A percentile compares a stretch with the other conserved stretches of the same genome.
Conservation (phyloP, 225 moss, liverwort and hornwort genomes). For the Asterella californica region DNA sequence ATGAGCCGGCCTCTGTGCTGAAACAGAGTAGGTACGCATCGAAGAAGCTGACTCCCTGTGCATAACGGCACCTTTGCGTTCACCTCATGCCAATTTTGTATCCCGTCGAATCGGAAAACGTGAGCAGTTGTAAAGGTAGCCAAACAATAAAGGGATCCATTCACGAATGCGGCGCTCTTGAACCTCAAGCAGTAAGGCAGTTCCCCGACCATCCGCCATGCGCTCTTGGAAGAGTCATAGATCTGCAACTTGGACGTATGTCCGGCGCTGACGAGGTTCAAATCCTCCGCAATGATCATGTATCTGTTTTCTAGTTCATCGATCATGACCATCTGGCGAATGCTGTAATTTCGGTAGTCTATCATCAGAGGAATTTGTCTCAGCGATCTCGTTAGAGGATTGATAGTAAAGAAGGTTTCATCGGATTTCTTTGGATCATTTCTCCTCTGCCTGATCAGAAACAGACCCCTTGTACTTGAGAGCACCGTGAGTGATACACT, state of each 20-base stretch:
- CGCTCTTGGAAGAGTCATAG: conserved; percentile 7
- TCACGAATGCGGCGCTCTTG: conserved; percentile 16
- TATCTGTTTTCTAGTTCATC: conserved; percentile 16
- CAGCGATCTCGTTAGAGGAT: conserved; percentile 19
- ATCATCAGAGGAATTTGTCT: conserved; percentile 14
- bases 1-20: conserved; percentile 16
- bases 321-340: conserved; percentile 25
- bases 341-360: conserved; percentile 8
- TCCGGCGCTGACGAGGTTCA: conserved; percentile 19
- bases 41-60: conserved; percentile 21
- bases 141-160: conserved; percentile 12
- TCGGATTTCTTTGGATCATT: conserved; percentile 7
- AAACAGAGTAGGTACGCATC: conserved; percentile 13
- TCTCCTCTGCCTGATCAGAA: conserved; percentile 22
- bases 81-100: conserved; percentile 8
- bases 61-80: conserved; percentile 18
- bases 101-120: conserved; percentile 16
- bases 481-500: conserved; percentile 16
- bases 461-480: conserved; percentile 7
- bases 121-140: conserved; percentile 18
- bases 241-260: conserved; percentile 21
- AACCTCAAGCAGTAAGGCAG: conserved; percentile 21
- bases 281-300: conserved; percentile 22
- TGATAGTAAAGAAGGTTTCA: conserved; percentile 18
- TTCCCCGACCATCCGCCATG: conserved; percentile 16